Conservation (phyloP, 2,329 filamentous ascomycete species). For the Beauveria asiatica region DNA sequence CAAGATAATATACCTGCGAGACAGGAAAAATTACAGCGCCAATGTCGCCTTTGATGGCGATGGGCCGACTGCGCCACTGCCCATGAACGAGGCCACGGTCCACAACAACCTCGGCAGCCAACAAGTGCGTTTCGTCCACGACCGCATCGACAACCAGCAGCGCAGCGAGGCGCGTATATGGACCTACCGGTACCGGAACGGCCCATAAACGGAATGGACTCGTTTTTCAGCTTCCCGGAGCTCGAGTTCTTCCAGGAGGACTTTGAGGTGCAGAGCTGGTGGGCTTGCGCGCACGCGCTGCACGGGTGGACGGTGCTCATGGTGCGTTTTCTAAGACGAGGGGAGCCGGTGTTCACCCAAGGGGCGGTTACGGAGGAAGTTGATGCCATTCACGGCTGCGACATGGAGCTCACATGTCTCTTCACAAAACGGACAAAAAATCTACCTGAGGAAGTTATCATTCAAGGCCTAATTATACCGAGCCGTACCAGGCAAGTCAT, state of each 20-base stretch:
- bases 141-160: constrained; percentile 36
- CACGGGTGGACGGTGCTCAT: constrained; percentile 11
- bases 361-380: not conserved
- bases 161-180: constrained; percentile 39
- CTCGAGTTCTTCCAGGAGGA: constrained; percentile 42
- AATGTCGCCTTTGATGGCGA: constrained; percentile 63
- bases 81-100: constrained; percentile 32
- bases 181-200: constrained; percentile 54
- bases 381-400: not conserved
- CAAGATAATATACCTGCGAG: constrained; percentile 48
- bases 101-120: constrained; percentile 44
- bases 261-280: constrained; percentile 15
- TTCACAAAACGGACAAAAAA: not conserved
- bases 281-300: constrained; percentile 9
- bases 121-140: constrained; percentile 44
- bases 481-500: constrained; percentile 6
- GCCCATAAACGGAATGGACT: constrained; percentile 42
- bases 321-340: constrained; percentile 8
- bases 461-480: constrained; percentile 10
- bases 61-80: constrained; percentile 48
- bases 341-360: not conserved
- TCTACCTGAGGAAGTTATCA: constrained; percentile 4
- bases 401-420: not conserved
- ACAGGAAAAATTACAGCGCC: constrained; percentile 39
- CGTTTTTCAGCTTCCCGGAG: constrained; percentile 58